Percentiles rank a stretch among this genome's conserved stretches.
phyloP scores from a whole-genome alignment of 129 eudicot genomes.

The Artemisia annua region DNA sequence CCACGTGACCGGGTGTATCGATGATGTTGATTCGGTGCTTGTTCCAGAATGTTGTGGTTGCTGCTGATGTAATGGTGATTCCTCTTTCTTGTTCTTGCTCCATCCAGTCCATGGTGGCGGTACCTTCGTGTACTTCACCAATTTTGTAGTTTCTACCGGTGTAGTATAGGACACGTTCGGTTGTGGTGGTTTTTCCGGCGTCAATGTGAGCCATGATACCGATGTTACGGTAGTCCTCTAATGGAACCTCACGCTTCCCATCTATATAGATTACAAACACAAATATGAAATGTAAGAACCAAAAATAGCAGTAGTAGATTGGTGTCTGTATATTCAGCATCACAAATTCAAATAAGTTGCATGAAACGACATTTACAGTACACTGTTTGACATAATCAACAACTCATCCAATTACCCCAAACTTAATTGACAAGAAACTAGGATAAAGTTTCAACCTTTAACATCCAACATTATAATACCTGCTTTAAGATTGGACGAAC shows the following conservation, averaged over 20 bases:
- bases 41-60: constrained; percentile 96
- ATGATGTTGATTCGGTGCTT: constrained; percentile 95
- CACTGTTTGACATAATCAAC: not conserved
- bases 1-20: constrained; percentile 98
- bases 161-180: constrained; percentile 86
- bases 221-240: constrained; percentile 83
- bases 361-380: not conserved
- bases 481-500: too few species aligned
- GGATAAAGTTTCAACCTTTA: too few species aligned
- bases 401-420: too few species aligned
- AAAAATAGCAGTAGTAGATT: not conserved
- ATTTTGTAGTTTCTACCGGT: constrained; percentile 94
- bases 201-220: constrained; percentile 99
- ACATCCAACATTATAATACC: too few species aligned
- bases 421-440: too few species aligned
- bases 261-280: constrained; percentile 46
- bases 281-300: not conserved
- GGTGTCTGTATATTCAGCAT: too few species aligned
- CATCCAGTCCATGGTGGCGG: constrained; percentile 99
- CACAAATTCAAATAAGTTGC: not conserved
- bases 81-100: constrained; percentile 99
- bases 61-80: constrained; percentile 97
- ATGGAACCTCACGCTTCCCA: constrained; percentile 64
- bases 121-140: constrained; percentile 97
- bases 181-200: constrained; percentile 97